Evolutionary conservation across 2,329 filamentous ascomycete species (phyloP).

Genomic region (Fusarium temperatum): DNA sequence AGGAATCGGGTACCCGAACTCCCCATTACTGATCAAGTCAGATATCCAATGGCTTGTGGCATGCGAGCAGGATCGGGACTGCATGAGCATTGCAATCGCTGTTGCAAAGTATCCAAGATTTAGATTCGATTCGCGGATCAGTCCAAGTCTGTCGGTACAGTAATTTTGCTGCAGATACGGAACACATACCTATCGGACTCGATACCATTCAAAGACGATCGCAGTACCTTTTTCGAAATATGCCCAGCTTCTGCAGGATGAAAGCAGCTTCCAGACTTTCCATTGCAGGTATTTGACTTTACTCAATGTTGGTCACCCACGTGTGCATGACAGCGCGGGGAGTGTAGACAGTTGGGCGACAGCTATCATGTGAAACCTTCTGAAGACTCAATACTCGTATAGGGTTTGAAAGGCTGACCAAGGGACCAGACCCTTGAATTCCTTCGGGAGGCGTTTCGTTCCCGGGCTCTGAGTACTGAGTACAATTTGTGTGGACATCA

Average conservation of each 20-base stretch:
- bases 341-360: conserved; percentile 25
- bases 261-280: conserved; percentile 28
- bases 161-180: background rate
- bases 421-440: conserved; percentile 28
- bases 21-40: background rate
- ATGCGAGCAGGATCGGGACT: conserved; percentile 6
- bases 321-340: conserved; percentile 16
- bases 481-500: conserved; percentile 5
- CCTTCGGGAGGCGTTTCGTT: conserved; percentile 29
- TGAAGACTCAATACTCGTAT: background rate
- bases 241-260: background rate
- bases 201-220: background rate
- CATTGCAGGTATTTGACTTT: conserved; percentile 32
- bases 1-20: conserved; percentile 15
- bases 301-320: conserved; percentile 26
- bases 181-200: background rate
- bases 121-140: conserved; percentile 31
- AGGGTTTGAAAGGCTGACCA: background rate
- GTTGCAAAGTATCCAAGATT: conserved; percentile 16
- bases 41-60: conserved; percentile 25
- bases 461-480: background rate
- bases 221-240: background rate
- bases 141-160: background rate
- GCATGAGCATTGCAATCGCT: background rate
- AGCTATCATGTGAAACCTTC: conserved; percentile 25